Evolutionary conservation across 2,329 filamentous ascomycete genomes (phyloP).

Genomic region (Gnomoniopsis smithogilvyi): DNA sequence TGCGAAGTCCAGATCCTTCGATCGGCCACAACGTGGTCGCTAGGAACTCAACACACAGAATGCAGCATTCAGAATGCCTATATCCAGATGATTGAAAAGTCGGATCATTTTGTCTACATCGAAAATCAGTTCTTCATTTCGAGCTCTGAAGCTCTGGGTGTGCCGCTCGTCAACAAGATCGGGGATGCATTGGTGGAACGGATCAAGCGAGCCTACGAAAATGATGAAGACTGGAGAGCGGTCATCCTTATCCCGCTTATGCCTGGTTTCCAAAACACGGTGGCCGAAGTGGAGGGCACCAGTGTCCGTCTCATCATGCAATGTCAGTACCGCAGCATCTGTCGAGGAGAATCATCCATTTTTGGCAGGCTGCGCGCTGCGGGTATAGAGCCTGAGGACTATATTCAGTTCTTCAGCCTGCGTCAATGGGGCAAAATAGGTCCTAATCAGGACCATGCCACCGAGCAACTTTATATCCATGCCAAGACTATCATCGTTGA

Average conservation of each 20-base stretch:
- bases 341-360: constrained; percentile 85
- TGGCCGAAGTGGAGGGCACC: constrained; percentile 89
- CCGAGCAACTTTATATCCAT: constrained; percentile 97
- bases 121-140: constrained; percentile 99
- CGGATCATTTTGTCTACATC: constrained; percentile 96
- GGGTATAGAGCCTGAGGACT: constrained; percentile 89
- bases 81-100: constrained; percentile 89
- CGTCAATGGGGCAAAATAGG: constrained; percentile 91
- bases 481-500: constrained; percentile 97
- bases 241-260: constrained; percentile 90
- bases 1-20: constrained; percentile 96
- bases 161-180: constrained; percentile 87
- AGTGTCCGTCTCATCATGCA: constrained; percentile 95
- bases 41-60: constrained; percentile 83
- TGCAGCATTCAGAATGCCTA: constrained; percentile 96
- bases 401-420: constrained; percentile 91
- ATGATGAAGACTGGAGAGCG: constrained; percentile 86
- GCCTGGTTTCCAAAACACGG: constrained; percentile 97
- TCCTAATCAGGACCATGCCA: constrained; percentile 76
- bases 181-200: constrained; percentile 92
- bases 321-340: constrained; percentile 95
- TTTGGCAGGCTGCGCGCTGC: constrained; percentile 78
- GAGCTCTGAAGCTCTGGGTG: constrained; percentile 82
- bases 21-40: constrained; percentile 86
- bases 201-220: constrained; percentile 77